phyloP scores from a whole-genome alignment of 768 basidiomycete species.

The Cystobasidium onofrii region DNA sequence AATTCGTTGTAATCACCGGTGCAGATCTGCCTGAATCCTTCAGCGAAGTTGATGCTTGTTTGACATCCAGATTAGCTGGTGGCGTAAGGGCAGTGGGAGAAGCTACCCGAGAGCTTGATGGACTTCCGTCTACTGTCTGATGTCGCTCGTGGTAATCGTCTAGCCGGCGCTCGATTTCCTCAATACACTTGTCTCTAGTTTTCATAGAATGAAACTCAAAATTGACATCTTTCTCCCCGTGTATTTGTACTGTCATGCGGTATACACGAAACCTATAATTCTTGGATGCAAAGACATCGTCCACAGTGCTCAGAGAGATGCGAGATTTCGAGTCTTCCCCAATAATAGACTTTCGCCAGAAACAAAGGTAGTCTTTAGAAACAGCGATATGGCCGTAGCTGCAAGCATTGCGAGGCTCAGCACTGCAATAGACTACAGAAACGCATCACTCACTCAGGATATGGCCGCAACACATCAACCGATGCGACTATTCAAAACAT shows the following conservation, averaged over 20 bases:
- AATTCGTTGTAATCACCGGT: background rate
- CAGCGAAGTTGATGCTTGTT: background rate
- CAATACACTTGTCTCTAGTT: background rate
- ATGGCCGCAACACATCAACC: background rate
- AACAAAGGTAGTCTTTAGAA: background rate
- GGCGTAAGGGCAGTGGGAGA: background rate
- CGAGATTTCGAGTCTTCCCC: background rate
- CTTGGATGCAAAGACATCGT: background rate
- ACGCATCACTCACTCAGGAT: background rate
- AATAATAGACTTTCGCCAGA: background rate
- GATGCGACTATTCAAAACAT: background rate
- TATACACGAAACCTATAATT: background rate
- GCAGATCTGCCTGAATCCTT: background rate
- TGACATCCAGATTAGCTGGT: background rate
- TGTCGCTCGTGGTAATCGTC: background rate
- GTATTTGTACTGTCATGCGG: background rate
- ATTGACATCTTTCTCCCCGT: background rate
- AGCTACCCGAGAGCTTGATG: background rate
- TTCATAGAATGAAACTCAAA: slow-evolving; percentile 1
- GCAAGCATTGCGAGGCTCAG: background rate
- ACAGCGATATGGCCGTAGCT: slow-evolving; percentile 2
- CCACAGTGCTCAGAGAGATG: background rate
- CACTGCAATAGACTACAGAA: background rate
- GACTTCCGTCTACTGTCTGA: background rate
- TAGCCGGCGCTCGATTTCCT: background rate